Conservation (phyloP, 257 asterid genomes). For the Solanum stenotomum region DNA sequence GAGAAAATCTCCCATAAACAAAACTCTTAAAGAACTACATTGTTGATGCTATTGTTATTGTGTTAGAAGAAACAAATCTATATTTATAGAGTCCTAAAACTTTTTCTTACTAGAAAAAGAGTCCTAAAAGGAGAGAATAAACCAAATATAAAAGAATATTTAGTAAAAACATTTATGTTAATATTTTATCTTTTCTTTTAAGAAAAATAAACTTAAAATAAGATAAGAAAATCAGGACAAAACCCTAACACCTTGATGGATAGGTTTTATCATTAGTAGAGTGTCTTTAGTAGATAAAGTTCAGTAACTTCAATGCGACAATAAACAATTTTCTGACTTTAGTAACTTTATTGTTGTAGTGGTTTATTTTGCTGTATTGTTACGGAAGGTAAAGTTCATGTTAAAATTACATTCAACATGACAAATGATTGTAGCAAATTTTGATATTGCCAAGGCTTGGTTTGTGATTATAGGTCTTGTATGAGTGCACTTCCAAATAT, state of each 20-base stretch:
- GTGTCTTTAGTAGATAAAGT: not conserved
- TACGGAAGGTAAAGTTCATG: not conserved
- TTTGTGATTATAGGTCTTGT: slow-evolving; percentile 35
- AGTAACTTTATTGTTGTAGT: not conserved
- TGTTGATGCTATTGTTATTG: too few relatives aligned
- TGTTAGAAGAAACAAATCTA: too few relatives aligned
- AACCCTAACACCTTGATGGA: not conserved
- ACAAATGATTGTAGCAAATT: not conserved
- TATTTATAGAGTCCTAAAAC: too few relatives aligned
- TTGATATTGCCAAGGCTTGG: not conserved
- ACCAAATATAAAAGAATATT: too few relatives aligned
- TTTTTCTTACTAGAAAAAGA: too few relatives aligned
- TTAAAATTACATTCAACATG: not conserved
- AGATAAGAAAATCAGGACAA: too few relatives aligned
- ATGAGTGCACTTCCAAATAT: slow-evolving; percentile 65
- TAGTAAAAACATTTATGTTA: too few relatives aligned
- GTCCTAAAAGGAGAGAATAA: too few relatives aligned
- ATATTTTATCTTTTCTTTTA: too few relatives aligned
- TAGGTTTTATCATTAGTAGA: not conserved
- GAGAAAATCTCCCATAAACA: too few relatives aligned
- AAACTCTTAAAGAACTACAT: too few relatives aligned
- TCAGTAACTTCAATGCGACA: not conserved
- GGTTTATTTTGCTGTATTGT: not conserved
- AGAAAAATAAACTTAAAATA: too few relatives aligned
- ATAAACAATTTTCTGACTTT: not conserved